Base-by-base conservation (phyloP, 2,329 filamentous ascomycete species). In the Verruconis gallopava region DNA sequence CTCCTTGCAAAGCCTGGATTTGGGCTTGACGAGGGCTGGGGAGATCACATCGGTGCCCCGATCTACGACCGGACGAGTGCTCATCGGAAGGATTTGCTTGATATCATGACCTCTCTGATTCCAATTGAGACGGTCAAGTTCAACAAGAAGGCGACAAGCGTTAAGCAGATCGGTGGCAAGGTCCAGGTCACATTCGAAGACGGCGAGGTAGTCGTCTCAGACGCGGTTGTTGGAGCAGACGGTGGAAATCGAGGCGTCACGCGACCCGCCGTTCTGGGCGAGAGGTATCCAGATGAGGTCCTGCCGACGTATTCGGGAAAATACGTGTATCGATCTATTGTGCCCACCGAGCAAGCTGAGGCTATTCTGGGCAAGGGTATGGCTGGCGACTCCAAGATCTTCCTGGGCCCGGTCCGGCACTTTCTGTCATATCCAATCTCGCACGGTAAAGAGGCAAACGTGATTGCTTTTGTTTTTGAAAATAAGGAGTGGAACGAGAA, bases 241-340 rank as follows among this genome's bases (percentile, higher is more conserved):
- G 68, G 68, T 1, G 64, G 70, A 47, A 67, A 67, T n/a, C 22
- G 34, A 1, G 60, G 63, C 3, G 63, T 71, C 2, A 63, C n/a
- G 9, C 51, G 77, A 5, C 53, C 67, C 21, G 53, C 72, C 11
- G 54, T 81, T 4, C 58, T 79, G 2, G 72, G 69, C 0, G 53
- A 63, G 2, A 55, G 60, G 17, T 55, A 66, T 44, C 64, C 67
- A 0, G 60, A 64, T 3, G 57, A 36, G 17, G 17, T 65, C 0
- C 53, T 64, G 19, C 62, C 75, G 0, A 53, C 59, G 2, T 81
- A 75, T 52, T 68, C 68, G 0, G 62, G 69, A 21, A 75, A 77
- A 47, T 73, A 73, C 55, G 77, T 72, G 22, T 82, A 77, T 55
- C 66, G 78, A 5, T 71, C 71, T 0, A 55, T 82, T 2, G 62